Base-by-base conservation (phyloP, 225 moss, liverwort and hornwort genomes). In the Antitrichia curtipendula region DNA sequence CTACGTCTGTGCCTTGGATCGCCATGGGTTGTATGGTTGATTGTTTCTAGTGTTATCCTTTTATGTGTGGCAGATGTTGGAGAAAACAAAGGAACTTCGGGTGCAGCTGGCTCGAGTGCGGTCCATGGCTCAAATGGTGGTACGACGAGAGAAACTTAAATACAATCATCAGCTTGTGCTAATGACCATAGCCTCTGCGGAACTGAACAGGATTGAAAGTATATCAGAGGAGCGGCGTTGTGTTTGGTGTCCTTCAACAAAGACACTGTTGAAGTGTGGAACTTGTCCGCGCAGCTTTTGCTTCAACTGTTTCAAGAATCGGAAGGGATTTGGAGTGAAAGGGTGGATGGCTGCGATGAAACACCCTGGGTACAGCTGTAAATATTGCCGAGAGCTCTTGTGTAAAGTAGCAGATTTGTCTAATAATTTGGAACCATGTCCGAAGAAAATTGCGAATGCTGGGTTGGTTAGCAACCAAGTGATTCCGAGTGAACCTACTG, bases 261-360 rank as follows among this genome's bases (percentile, higher is more conserved):
- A 89, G 74, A 94, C 82, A 53, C 88, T 95, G 29, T 81, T 95
- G 50, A 77, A 82, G 54, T 95, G 95, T 87, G 86, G 87, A 84
- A 91, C 86, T 52, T 95, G 95, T 90, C 86, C 88, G 40, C 94
- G 91, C 89, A 92, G 86, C 70, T 95, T 94, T 65, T 95, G 95
- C 88, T 95, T 95, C 75, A 93, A 89, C 43, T 95, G 95, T 84
- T 94, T 95, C 65, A 95, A 95, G 89, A 90, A 91, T 88, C 90
- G 91, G 40, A 92, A 94, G 86, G 95, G 94, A 59, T 95, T 94
- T 88, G 95, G 95, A 85, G 94, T 95, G 71, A 95, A 95, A 75
- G 95, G 95, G 31, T 95, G 95, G 94, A 92, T 94, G 90, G 91
- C 91, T 88, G 95, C 95, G 29, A 84, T 89, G 78, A 94, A 90